Base-by-base conservation (phyloP, 257 asterid species). In the Datura wrightii region DNA sequence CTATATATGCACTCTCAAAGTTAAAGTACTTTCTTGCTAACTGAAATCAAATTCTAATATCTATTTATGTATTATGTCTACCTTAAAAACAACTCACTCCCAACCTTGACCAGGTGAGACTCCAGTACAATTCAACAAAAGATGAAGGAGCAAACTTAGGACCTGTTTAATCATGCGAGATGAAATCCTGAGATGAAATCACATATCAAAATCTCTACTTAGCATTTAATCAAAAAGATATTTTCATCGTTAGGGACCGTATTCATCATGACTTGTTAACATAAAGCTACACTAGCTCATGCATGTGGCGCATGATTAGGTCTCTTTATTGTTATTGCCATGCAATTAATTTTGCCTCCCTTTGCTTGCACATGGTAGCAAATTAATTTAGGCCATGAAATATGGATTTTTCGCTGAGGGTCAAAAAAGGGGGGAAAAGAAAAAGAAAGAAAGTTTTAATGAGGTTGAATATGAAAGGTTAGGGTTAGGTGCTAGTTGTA, bases 231-330 rank as follows among this genome's bases (percentile, higher is more conserved):
- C 18, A 63, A 63, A 5, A 34, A 10, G 42, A 34, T 65, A 34
- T 24, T 5, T 62, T 4, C 9, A 34, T 6, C n/a, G 5, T 34
- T 65, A 13, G 19, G 46, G 42, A 14, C 46, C 19, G 44, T 34
- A 65, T 4, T 11, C 42, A 11, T 65, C 31, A 31, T 31, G 6
- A 2, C 7, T n/a, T 63, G 15, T 31, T 63, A 36, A 14, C 19
- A 66, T 13, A 66, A 66, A 14, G 74, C 74, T 66, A 5, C 72
- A 34, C 79, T 71, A 71, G 79, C 37, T 42, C 79, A n/a, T 71
- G 79, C 79, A 71, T 65, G 72, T 65, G 72, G 46, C 18, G 34
- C 72, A 34, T 34, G 44, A 11, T 42, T 42, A n/a, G 16, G 18
- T 9, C 44, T 71, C 56, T 42, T 71, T 42, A n/a, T 71, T 18